A percentile compares a stretch with the other conserved stretches of the same genome.
phyloP scores from a whole-genome alignment of 208 protist species.

The Histomonas meleagridis region DNA sequence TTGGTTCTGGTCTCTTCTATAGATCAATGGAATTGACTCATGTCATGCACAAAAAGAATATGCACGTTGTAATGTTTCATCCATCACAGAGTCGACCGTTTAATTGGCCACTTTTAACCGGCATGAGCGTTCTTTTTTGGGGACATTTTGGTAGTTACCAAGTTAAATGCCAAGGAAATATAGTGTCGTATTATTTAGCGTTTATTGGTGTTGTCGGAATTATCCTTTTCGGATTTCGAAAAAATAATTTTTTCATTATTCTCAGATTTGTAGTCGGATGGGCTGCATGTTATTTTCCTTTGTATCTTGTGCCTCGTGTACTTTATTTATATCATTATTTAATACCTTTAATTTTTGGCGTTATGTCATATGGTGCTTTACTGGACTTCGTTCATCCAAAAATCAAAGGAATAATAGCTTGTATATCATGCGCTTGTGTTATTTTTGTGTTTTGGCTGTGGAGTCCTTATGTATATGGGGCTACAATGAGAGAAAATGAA shows the following conservation, averaged over 20 bases:
- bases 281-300: not conserved
- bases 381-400: not conserved
- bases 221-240: too few species aligned
- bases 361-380: not conserved
- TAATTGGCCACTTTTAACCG: constrained; percentile 12
- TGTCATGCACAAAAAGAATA: not conserved
- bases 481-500: not conserved
- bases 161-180: constrained; percentile 10
- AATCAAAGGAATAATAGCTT: not conserved
- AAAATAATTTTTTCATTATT: not conserved
- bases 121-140: not conserved
- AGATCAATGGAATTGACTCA: not conserved
- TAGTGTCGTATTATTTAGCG: not conserved
- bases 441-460: not conserved
- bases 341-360: not conserved
- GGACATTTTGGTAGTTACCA: not conserved
- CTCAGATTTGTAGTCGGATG: not conserved
- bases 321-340: constrained; percentile 1
- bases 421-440: not conserved
- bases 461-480: not conserved
- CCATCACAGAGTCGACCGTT: not conserved
- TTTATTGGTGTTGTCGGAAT: not conserved
- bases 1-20: not conserved
- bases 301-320: not conserved
- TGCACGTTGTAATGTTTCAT: not conserved